Evolutionary conservation across 2,329 filamentous ascomycete genomes (phyloP), one percentile per base, ranked within the genome.

Genomic region (Corynespora cassiicola): DNA sequence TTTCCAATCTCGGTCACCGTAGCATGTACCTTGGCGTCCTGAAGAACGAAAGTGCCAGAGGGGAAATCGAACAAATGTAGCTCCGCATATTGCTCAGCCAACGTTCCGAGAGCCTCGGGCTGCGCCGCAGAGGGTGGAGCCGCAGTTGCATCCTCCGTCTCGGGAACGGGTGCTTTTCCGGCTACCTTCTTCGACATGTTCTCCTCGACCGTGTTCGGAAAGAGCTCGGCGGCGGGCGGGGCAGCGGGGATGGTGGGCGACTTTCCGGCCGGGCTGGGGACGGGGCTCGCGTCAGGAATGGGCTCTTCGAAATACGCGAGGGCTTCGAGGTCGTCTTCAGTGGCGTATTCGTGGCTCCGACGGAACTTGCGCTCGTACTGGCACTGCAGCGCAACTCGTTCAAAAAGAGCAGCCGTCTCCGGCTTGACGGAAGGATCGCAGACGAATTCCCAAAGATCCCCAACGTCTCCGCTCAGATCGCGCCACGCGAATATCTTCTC

Each of bases 321-420:
- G 54, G 95, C 83, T 45, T 82, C 71, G 4, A 97, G 78, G 49
- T 99, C 90, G 46, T 83, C 76, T 41, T 90, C 85, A 7, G 89
- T 90, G 1, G 94, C 94, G 31, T 84, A 86, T 29, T 89, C 84
- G 55, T 89, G 81, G 24, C 82, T 85, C 61, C 86, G 87, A 48
- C 89, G 83, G 69, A 94, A 95, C 69, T 96, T 97, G 61, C 92
- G 83, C 74, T 99, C 94, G 86, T 95, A 99, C 70, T 99, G 94
- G 67, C 94, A 96, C 80, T 96, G 86, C 41, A 88, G 81, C 6
- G 94, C 88, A 36, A 90, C 85, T 36, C 86, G 78, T 61, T 92
- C 84, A 66, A 99, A 97, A 11, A 86, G 82, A 29, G 85, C 79
- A 16, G 94, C 86, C 55, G 91, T 87, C 31, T 83, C 78, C 3